Conservation (phyloP, 352 stramenopile genomes). For the Phytophthora citricola region DNA sequence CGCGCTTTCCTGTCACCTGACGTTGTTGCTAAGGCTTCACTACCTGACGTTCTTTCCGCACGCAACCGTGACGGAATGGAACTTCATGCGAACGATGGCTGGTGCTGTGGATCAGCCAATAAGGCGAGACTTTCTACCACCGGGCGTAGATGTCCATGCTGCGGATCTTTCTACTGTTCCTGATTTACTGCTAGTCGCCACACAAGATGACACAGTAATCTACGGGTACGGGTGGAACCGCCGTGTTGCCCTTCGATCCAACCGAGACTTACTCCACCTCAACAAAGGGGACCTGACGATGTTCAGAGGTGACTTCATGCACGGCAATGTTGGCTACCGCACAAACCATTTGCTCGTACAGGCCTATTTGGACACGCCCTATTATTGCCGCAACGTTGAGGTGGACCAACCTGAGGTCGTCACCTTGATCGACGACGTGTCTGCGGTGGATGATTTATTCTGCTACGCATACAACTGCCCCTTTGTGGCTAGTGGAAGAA, state of each 20-base stretch:
- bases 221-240: not conserved
- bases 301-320: not conserved
- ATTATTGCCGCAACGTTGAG: not conserved
- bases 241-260: not conserved
- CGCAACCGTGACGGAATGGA: not conserved
- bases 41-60: not conserved
- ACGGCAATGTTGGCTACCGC: not conserved
- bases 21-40: too few relatives aligned
- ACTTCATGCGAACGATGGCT: too few relatives aligned
- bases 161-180: too few relatives aligned
- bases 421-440: not conserved
- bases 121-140: too few relatives aligned
- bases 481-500: not conserved
- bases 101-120: too few relatives aligned
- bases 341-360: not conserved
- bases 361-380: not conserved
- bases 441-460: not conserved
- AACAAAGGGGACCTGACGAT: conserved; percentile 1
- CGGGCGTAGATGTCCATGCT: too few relatives aligned
- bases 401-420: not conserved
- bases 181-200: not conserved
- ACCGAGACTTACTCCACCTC: not conserved
- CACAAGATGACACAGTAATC: not conserved
- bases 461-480: conserved; percentile 2
- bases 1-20: not conserved